phyloP scores from a whole-genome alignment of 2,329 filamentous ascomycete genomes.

The Phyllosticta capitalensis region DNA sequence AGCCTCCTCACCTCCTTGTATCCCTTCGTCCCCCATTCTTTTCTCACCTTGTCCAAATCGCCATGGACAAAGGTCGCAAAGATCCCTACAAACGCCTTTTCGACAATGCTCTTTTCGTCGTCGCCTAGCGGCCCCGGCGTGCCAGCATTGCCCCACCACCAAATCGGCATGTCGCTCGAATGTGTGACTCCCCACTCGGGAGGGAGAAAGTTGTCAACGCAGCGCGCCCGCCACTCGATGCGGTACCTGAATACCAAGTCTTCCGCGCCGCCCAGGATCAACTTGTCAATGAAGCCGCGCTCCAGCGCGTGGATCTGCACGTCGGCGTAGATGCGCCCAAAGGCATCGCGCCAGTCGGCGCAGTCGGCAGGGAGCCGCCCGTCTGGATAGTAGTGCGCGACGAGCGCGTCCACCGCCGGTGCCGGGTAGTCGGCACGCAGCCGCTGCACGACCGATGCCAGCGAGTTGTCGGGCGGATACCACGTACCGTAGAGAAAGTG shows the following conservation, averaged over 20 bases:
- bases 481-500: conserved; percentile 43
- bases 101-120: conserved; percentile 36
- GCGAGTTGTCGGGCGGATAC: conserved; percentile 37
- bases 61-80: conserved; percentile 34
- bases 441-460: conserved; percentile 34
- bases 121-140: conserved; percentile 22
- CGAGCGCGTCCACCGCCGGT: conserved; percentile 33
- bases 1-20: conserved; percentile 35
- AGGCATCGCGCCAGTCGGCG: conserved; percentile 42
- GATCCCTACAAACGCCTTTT: conserved; percentile 26
- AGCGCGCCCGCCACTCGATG: conserved; percentile 44
- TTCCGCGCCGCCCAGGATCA: conserved; percentile 34
- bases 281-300: conserved; percentile 40
- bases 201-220: conserved; percentile 34
- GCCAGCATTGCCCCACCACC: conserved; percentile 43
- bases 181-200: conserved; percentile 46
- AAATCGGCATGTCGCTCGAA: conserved; percentile 43
- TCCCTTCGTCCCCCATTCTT: conserved; percentile 28
- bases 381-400: conserved; percentile 31
- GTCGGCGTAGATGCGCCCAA: conserved; percentile 47
- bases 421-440: conserved; percentile 45
- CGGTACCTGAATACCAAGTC: conserved; percentile 39
- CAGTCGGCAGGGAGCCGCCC: conserved; percentile 30
- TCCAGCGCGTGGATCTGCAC: conserved; percentile 46
- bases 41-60: conserved; percentile 19